Percentiles rank a stretch among this genome's conserved stretches.
These are phyloP conservation scores for Coffea humblotiana DNA, from an alignment of 305 asterid species.

Conservation along the genomic window DNA sequence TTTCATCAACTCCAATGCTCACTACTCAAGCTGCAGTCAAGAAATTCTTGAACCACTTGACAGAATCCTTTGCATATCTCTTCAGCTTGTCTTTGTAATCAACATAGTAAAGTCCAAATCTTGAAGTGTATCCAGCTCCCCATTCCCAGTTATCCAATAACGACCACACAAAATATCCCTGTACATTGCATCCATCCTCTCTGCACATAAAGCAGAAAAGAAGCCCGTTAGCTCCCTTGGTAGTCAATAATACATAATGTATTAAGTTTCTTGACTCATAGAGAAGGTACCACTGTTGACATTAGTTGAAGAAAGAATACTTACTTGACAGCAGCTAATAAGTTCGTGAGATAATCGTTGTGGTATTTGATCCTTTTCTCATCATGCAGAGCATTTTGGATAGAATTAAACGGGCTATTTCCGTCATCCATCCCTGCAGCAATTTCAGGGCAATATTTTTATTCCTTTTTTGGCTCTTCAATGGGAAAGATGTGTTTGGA, in stretches of 20 bases:
- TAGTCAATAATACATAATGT: too few species aligned
- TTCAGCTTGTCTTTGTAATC: conserved; percentile 67
- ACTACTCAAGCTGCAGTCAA: conserved; percentile 32
- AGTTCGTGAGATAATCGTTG: conserved; percentile 61
- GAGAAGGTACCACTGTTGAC: neutral
- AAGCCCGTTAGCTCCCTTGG: conserved; percentile 2
- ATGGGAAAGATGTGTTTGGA: neutral
- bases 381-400: conserved; percentile 53
- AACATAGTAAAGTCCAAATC: conserved; percentile 80
- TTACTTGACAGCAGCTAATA: conserved; percentile 73
- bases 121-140: conserved; percentile 71
- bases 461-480: neutral
- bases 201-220: conserved; percentile 33
- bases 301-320: neutral
- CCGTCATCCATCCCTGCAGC: conserved; percentile 82
- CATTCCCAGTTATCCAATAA: conserved; percentile 93
- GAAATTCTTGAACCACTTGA: conserved; percentile 77
- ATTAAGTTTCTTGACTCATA: too few species aligned
- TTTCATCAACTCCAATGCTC: neutral
- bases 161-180: conserved; percentile 90
- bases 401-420: conserved; percentile 42
- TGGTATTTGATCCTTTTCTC: conserved; percentile 72
- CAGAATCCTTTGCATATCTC: conserved; percentile 87
- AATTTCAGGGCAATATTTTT: neutral
- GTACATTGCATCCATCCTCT: conserved; percentile 85